Evolutionary conservation across 164 flowering plant genomes (phyloP).

Genomic region (Nymphaea colorata): DNA sequence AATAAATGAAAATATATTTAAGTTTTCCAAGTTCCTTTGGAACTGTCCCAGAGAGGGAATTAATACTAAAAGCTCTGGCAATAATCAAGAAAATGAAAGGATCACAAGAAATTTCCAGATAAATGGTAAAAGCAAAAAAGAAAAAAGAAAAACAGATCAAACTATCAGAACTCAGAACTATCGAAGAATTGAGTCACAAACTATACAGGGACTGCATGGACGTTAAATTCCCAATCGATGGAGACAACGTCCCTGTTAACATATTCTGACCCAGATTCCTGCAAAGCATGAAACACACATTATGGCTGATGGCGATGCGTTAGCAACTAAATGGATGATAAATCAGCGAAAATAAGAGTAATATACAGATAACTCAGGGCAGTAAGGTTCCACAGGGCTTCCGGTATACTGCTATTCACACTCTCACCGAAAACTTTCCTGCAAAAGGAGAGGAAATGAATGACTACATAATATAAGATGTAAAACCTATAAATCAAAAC

Average conservation of each 20-base stretch:
- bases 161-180: not conserved
- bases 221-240: slow-evolving; percentile 21
- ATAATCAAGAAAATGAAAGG: not conserved
- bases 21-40: slow-evolving; percentile 46
- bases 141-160: not conserved
- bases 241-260: slow-evolving; percentile 51
- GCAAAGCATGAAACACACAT: not conserved
- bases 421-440: too few species aligned
- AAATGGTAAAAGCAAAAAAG: not conserved
- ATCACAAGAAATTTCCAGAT: too few species aligned
- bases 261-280: slow-evolving; percentile 42
- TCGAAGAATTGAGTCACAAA: not conserved
- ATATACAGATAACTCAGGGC: too few species aligned
- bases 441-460: too few species aligned
- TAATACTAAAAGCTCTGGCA: slow-evolving; percentile 22
- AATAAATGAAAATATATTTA: slow-evolving; percentile 1
- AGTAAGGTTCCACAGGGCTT: too few species aligned
- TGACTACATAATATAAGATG: too few species aligned
- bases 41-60: slow-evolving; percentile 28
- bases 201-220: slow-evolving; percentile 12
- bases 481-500: too few species aligned
- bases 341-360: too few species aligned
- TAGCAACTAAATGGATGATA: too few species aligned
- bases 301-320: too few species aligned
- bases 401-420: too few species aligned